phyloP scores from a whole-genome alignment of 1,284 basidiomycete genomes.

The Fistulina hepatica region DNA sequence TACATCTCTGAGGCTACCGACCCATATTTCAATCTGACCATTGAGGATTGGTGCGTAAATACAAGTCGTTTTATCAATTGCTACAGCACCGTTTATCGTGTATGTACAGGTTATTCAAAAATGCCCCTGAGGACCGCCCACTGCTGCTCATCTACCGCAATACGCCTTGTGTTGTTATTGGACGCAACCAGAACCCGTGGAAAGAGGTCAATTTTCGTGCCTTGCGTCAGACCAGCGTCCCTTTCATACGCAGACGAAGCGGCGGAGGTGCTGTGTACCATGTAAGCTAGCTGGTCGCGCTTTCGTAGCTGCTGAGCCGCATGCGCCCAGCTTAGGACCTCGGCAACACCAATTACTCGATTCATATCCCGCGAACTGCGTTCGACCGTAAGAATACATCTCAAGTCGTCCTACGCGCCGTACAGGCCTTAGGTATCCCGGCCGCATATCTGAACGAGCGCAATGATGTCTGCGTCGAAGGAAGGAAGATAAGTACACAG shows the following conservation, averaged over 20 bases:
- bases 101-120: conserved; percentile 73
- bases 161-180: conserved; percentile 85
- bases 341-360: conserved; percentile 96
- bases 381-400: conserved; percentile 82
- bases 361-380: conserved; percentile 72
- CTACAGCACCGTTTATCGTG: neutral
- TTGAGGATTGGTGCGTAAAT: conserved; percentile 90
- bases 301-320: neutral
- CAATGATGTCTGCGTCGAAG: conserved; percentile 80
- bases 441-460: conserved; percentile 77
- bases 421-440: conserved; percentile 57
- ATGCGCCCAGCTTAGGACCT: conserved; percentile 55
- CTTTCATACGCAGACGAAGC: conserved; percentile 79
- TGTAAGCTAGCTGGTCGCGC: conserved; percentile 37
- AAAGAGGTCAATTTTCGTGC: conserved; percentile 79
- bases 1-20: conserved; percentile 78
- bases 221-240: conserved; percentile 42
- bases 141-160: conserved; percentile 87
- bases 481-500: conserved; percentile 69
- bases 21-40: conserved; percentile 88
- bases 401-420: conserved; percentile 67
- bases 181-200: conserved; percentile 98
- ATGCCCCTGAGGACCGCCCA: conserved; percentile 54
- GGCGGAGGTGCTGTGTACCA: conserved; percentile 99
- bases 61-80: neutral